Evolutionary conservation across 192 early-diverging fungal genomes (phyloP).

Genomic region (Radiomyces spectabilis): DNA sequence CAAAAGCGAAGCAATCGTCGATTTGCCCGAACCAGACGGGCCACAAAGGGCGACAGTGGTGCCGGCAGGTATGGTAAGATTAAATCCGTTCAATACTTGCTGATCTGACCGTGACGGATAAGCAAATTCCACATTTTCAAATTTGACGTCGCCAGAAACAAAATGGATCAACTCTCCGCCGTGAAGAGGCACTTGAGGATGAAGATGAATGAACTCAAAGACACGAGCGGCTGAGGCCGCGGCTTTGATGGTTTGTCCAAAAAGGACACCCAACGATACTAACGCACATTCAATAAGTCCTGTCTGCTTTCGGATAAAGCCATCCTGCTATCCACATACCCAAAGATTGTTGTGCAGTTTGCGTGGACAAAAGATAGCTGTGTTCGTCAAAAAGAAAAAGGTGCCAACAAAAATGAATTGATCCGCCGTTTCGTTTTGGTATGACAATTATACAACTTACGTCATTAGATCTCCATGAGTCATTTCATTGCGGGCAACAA

Average conservation of each 20-base stretch:
- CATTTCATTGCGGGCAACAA: slow-evolving; percentile 46
- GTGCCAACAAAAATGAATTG: slow-evolving; percentile 13
- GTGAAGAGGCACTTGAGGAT: slow-evolving; percentile 30
- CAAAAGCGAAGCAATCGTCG: slow-evolving; percentile 62
- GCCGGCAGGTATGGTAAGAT: slow-evolving; percentile 61
- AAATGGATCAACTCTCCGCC: slow-evolving; percentile 28
- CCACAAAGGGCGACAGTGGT: slow-evolving; percentile 88
- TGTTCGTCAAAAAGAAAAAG: too few species aligned
- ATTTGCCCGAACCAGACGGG: slow-evolving; percentile 72
- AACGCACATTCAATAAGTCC: background rate
- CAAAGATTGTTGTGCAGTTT: slow-evolving; percentile 52
- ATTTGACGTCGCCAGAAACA: slow-evolving; percentile 55
- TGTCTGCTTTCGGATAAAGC: too few species aligned
- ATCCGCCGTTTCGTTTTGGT: background rate
- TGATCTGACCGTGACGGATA: slow-evolving; percentile 81
- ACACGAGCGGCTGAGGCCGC: slow-evolving; percentile 42
- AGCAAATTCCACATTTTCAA: slow-evolving; percentile 68
- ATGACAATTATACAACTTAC: slow-evolving; percentile 10
- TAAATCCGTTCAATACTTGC: slow-evolving; percentile 66
- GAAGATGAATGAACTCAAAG: slow-evolving; percentile 38
- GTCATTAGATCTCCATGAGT: slow-evolving; percentile 51
- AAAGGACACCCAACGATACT: slow-evolving; percentile 46
- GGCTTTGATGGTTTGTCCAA: slow-evolving; percentile 55
- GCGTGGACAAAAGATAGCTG: slow-evolving; percentile 53
- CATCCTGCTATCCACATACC: slow-evolving; percentile 11